phyloP scores from a whole-genome alignment of 257 asterid genomes.

The Primulina huaijiensis region DNA sequence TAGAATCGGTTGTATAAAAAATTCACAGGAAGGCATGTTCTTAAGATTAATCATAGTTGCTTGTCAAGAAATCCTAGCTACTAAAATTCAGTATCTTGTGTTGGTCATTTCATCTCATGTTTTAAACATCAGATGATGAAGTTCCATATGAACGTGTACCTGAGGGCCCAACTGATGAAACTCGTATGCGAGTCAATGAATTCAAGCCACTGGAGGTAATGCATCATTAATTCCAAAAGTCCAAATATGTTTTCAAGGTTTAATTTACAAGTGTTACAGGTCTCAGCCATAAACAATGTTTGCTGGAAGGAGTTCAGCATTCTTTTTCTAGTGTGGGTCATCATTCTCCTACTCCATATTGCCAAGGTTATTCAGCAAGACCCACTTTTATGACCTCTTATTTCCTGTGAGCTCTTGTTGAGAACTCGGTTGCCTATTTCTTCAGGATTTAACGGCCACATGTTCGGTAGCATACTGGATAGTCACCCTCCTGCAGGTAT shows the following conservation, averaged over 20 bases:
- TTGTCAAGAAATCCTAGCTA: too few species aligned
- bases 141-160: background rate
- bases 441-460: slow-evolving; percentile 43
- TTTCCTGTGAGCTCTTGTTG: slow-evolving; percentile 1
- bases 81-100: background rate
- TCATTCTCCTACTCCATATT: slow-evolving; percentile 46
- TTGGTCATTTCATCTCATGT: background rate
- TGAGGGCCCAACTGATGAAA: background rate
- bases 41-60: too few species aligned
- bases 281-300: slow-evolving; percentile 41
- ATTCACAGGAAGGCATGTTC: too few species aligned
- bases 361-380: slow-evolving; percentile 39
- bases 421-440: slow-evolving; percentile 2
- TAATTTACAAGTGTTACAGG: slow-evolving; percentile 24
- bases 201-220: too few species aligned
- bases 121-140: background rate
- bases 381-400: background rate
- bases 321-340: slow-evolving; percentile 49
- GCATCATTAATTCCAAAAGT: too few species aligned
- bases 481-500: slow-evolving; percentile 50
- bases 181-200: background rate
- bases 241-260: too few species aligned
- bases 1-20: too few species aligned
- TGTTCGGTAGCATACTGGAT: slow-evolving; percentile 53
- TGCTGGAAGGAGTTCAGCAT: slow-evolving; percentile 44